phyloP scores from a whole-genome alignment of 306 rosid species.

The Fragaria vesca region DNA sequence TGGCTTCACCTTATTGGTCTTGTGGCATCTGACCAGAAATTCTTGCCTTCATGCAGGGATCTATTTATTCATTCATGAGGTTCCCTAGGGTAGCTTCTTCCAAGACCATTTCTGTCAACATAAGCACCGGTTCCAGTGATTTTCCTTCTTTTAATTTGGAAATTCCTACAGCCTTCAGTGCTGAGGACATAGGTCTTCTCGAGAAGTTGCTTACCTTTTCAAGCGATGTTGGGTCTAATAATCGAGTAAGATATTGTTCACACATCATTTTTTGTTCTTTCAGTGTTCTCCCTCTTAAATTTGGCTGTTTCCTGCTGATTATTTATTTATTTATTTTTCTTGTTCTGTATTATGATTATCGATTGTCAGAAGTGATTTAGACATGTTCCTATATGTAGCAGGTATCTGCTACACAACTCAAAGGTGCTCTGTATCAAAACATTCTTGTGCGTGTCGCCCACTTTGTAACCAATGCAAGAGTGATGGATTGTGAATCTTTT shows the following conservation, averaged over 20 bases:
- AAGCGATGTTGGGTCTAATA: slow-evolving; percentile 34
- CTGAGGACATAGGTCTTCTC: slow-evolving; percentile 44
- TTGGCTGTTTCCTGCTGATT: neutral
- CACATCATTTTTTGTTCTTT: neutral
- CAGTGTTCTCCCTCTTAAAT: neutral
- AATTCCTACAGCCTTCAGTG: slow-evolving; percentile 37
- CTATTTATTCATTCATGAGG: slow-evolving; percentile 62
- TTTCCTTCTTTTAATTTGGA: slow-evolving; percentile 42
- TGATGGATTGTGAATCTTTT: slow-evolving; percentile 63
- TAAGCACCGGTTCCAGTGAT: slow-evolving; percentile 28
- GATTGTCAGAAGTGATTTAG: neutral
- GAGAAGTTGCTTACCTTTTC: slow-evolving; percentile 50
- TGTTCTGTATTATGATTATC: neutral
- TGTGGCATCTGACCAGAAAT: slow-evolving; percentile 25
- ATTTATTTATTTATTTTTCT: neutral
- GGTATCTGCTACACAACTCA: slow-evolving; percentile 51
- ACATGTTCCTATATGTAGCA: slow-evolving; percentile 25
- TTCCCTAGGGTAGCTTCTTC: slow-evolving; percentile 61
- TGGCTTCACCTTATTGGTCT: slow-evolving; percentile 16
- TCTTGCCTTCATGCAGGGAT: slow-evolving; percentile 48
- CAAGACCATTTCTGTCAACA: slow-evolving; percentile 41
- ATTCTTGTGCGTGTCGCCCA: slow-evolving; percentile 68
- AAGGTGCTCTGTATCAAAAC: slow-evolving; percentile 49
- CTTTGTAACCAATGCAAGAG: slow-evolving; percentile 45
- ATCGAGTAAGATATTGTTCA: slow-evolving; percentile 29